Percentiles rank a stretch among this genome's conserved stretches.
Conservation (phyloP, 2,329 filamentous ascomycete genomes). For the Hymenoscyphus albidus region DNA sequence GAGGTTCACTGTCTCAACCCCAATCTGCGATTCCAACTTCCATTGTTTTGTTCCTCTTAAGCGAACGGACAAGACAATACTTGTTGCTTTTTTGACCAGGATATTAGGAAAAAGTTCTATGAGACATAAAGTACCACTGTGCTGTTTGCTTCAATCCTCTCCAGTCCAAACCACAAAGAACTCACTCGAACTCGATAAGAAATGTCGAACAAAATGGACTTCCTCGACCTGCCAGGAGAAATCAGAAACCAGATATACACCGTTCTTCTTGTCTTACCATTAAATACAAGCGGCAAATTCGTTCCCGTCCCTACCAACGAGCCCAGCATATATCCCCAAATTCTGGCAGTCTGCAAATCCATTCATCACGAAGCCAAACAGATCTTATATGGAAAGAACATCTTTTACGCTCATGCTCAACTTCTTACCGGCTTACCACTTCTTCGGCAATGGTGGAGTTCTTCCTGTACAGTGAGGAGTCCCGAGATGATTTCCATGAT, state of each 20-base stretch:
- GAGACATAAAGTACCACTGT: background rate
- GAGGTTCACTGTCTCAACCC: background rate
- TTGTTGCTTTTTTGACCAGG: too few species aligned
- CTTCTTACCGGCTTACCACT: constrained; percentile 44
- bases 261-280: constrained; percentile 29
- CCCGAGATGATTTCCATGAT: constrained; percentile 37
- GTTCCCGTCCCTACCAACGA: constrained; percentile 13
- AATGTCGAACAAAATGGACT: constrained; percentile 6
- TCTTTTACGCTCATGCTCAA: constrained; percentile 46
- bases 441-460: constrained; percentile 31
- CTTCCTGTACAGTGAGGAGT: constrained; percentile 36
- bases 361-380: constrained; percentile 31
- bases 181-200: background rate
- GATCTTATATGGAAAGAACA: constrained; percentile 47
- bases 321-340: constrained; percentile 33
- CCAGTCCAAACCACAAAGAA: background rate
- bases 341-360: constrained; percentile 23
- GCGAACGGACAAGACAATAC: too few species aligned
- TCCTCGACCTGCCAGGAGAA: constrained; percentile 50
- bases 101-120: too few species aligned
- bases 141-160: background rate
- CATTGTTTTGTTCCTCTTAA: too few species aligned
- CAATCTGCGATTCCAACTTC: too few species aligned
- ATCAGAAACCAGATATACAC: constrained; percentile 56
- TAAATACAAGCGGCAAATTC: constrained; percentile 10